Evolutionary conservation across 2,329 filamentous ascomycete species (phyloP).

Genomic region (Cladosporium velox): DNA sequence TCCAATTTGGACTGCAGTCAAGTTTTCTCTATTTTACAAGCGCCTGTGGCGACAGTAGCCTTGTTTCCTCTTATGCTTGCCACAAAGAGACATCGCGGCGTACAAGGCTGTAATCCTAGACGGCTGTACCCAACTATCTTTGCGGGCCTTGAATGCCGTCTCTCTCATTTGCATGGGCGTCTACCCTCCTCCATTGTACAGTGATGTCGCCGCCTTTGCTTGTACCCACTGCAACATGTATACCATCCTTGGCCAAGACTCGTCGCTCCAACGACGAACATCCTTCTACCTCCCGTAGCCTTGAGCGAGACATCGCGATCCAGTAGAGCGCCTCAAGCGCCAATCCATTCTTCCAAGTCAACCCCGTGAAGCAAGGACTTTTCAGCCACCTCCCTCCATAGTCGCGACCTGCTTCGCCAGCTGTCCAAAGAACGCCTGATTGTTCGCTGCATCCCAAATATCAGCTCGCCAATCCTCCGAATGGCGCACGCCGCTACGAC

Average conservation of each 20-base stretch:
- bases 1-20: not conserved
- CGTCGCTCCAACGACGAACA: not conserved
- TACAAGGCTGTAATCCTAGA: not conserved
- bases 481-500: slow-evolving; percentile 8
- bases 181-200: not conserved
- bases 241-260: not conserved
- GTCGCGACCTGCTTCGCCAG: slow-evolving; percentile 48
- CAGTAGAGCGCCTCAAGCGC: not conserved
- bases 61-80: not conserved
- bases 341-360: not conserved
- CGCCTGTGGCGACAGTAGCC: not conserved
- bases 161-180: not conserved
- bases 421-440: slow-evolving; percentile 47
- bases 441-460: not conserved
- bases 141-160: not conserved
- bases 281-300: not conserved
- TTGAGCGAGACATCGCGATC: not conserved
- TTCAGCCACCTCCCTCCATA: slow-evolving; percentile 38
- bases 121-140: not conserved
- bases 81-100: not conserved
- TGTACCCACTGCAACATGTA: not conserved
- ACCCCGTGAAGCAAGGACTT: not conserved
- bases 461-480: not conserved
- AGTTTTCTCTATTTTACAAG: not conserved
- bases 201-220: not conserved